Evolutionary conservation across 2,329 filamentous ascomycete species (phyloP), one percentile per base, ranked within the genome.

Genomic region (Chaetomium sp.): DNA sequence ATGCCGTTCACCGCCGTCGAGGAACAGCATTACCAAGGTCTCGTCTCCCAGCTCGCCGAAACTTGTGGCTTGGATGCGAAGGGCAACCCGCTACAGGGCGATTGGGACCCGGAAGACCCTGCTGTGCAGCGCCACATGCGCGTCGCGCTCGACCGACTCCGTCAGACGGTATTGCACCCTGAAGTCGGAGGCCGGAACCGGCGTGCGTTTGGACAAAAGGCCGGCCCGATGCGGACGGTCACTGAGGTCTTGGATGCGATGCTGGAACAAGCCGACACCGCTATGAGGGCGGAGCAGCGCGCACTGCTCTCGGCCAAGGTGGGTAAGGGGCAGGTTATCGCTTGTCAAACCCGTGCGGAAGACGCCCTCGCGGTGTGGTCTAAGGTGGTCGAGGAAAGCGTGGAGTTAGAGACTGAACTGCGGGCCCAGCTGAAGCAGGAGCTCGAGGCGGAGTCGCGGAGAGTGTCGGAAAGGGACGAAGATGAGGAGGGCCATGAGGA

Each of bases 1-100:
- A 85, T 96, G 68, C 90, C 94, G 0, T 95, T 97, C 65, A 94
- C 88, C 0, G 83, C 89, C 0, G 82, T 97, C 9, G 94, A 97
- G 67, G 89, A 96, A 66, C 89, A 96, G 66, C 85, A 95, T 66
- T 97, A 97, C 65, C 78, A 80, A 43, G 81, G 84, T 6, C 70
- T 95, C 2, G 91, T 92, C 66, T 79, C 84, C 48, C 77, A 88
- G 59, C 90, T 96, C 81, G 84, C 84, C 51, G 77, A 84, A 34
- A 81, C 82, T 1, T 88, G 85, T 59, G 84, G 81, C 1, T 69
- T 97, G 6, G 78, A 84, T 62, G 64, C 74, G 0, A 74, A 82
- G 33, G 91, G 92, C 0, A 74, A 73, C 2, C 88, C 90, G 0
- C 58, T 82, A 0, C 60, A 65, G 3, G 77, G 79, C 3, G 76